Conservation (phyloP, 345 rosid species). For the Luvunga scandens region DNA sequence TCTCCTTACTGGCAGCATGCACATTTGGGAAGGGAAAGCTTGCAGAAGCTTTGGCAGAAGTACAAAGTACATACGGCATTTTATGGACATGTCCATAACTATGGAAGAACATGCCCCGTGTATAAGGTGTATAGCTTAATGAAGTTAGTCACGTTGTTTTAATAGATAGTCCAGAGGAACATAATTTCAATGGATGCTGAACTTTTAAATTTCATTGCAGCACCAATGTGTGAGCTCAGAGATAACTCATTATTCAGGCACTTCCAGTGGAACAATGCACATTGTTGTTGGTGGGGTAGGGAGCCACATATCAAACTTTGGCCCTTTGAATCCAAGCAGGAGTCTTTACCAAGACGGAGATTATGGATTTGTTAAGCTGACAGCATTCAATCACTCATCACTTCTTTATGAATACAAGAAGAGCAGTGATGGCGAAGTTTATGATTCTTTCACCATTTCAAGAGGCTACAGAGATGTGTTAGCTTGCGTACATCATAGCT, state of each 20-base stretch:
- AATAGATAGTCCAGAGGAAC: background rate
- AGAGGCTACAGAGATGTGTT: slow-evolving; percentile 46
- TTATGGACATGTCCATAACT: slow-evolving; percentile 83
- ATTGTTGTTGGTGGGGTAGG: slow-evolving; percentile 59
- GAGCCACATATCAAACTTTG: slow-evolving; percentile 36
- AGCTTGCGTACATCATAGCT: slow-evolving; percentile 39
- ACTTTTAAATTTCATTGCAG: slow-evolving; percentile 23
- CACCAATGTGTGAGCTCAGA: slow-evolving; percentile 34
- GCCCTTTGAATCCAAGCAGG: slow-evolving; percentile 31
- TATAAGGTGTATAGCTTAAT: slow-evolving; percentile 45
- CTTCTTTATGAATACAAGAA: slow-evolving; percentile 38
- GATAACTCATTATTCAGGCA: slow-evolving; percentile 39
- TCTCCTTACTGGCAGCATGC: slow-evolving; percentile 55
- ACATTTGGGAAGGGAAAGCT: slow-evolving; percentile 65
- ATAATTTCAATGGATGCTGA: background rate
- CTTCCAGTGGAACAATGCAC: slow-evolving; percentile 47
- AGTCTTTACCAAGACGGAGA: no score
- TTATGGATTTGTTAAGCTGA: slow-evolving; percentile 34
- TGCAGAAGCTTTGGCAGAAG: slow-evolving; percentile 86
- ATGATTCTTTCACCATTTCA: slow-evolving; percentile 45
- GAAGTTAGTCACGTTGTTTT: no score
- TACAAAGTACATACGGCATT: slow-evolving; percentile 82
- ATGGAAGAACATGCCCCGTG: slow-evolving; percentile 75
- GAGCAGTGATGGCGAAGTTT: slow-evolving; percentile 39
- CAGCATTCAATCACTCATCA: slow-evolving; percentile 36